phyloP scores from a whole-genome alignment of 208 protist genomes.

The Crithidia brevicula region DNA sequence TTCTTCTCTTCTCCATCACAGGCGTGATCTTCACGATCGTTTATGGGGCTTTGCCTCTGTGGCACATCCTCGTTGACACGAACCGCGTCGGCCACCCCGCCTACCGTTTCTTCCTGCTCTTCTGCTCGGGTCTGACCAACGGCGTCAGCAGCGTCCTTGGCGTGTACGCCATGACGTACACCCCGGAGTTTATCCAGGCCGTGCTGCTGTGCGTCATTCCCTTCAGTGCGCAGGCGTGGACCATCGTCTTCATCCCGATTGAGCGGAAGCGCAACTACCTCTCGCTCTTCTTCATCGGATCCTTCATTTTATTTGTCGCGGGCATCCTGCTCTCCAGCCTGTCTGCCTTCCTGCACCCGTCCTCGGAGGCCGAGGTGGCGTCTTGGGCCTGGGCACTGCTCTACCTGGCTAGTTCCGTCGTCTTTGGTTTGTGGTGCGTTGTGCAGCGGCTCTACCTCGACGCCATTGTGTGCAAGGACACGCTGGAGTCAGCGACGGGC shows the following conservation, averaged over 20 bases:
- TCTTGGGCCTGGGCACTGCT: constrained; percentile 68
- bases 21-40: constrained; percentile 38
- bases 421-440: constrained; percentile 84
- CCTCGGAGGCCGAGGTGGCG: constrained; percentile 17
- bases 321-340: constrained; percentile 66
- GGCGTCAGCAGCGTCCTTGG: constrained; percentile 54
- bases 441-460: constrained; percentile 86
- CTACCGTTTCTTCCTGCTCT: constrained; percentile 72
- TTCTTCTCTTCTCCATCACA: constrained; percentile 50
- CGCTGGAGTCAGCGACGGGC: background rate
- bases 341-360: constrained; percentile 46
- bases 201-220: constrained; percentile 77
- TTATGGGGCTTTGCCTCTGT: constrained; percentile 51
- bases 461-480: constrained; percentile 40
- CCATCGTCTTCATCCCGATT: constrained; percentile 67
- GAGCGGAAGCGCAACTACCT: constrained; percentile 78
- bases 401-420: constrained; percentile 71
- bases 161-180: constrained; percentile 74
- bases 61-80: constrained; percentile 51
- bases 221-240: constrained; percentile 82
- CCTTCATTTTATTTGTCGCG: constrained; percentile 69
- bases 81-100: constrained; percentile 54
- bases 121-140: constrained; percentile 75
- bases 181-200: constrained; percentile 79
- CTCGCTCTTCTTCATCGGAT: constrained; percentile 66